A percentile compares a stretch with the other conserved stretches of the same genome.
These are phyloP conservation scores for Apiotrichum siamense DNA, from an alignment of 1,284 basidiomycete genomes.

Conservation along the genomic window DNA sequence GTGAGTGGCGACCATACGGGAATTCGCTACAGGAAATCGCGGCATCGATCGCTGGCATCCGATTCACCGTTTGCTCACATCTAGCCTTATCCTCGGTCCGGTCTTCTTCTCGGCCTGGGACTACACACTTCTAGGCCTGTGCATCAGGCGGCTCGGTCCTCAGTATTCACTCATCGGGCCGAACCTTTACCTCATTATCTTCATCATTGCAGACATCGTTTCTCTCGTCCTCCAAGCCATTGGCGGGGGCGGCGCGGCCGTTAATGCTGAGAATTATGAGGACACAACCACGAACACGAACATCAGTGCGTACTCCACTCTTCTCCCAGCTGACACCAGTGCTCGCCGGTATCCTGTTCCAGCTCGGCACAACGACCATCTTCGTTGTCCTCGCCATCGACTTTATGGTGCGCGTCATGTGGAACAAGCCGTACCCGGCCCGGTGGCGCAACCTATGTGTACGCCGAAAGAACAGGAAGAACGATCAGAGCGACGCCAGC, in stretches of 20 bases:
- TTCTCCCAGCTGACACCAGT: conserved; percentile 9
- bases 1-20: conserved; percentile 21
- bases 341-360: conserved; percentile 47
- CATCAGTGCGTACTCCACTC: conserved; percentile 16
- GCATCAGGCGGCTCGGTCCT: conserved; percentile 38
- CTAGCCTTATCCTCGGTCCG: conserved; percentile 42
- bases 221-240: conserved; percentile 47
- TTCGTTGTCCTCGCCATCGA: conserved; percentile 34
- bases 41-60: too few relatives aligned
- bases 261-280: conserved; percentile 17
- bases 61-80: not conserved
- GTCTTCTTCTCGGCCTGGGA: conserved; percentile 41
- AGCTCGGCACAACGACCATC: conserved; percentile 37
- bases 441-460: not conserved
- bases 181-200: conserved; percentile 40
- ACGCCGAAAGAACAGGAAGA: not conserved
- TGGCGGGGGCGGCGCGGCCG: conserved; percentile 44
- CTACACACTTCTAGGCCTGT: conserved; percentile 42
- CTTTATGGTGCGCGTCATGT: conserved; percentile 27
- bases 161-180: conserved; percentile 40
- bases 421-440: conserved; percentile 20
- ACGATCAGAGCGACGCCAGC: not conserved
- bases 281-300: conserved; percentile 18
- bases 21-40: too few relatives aligned
- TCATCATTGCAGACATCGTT: conserved; percentile 44